Conservation (phyloP, 306 rosid species). For the Cicer arietinum region DNA sequence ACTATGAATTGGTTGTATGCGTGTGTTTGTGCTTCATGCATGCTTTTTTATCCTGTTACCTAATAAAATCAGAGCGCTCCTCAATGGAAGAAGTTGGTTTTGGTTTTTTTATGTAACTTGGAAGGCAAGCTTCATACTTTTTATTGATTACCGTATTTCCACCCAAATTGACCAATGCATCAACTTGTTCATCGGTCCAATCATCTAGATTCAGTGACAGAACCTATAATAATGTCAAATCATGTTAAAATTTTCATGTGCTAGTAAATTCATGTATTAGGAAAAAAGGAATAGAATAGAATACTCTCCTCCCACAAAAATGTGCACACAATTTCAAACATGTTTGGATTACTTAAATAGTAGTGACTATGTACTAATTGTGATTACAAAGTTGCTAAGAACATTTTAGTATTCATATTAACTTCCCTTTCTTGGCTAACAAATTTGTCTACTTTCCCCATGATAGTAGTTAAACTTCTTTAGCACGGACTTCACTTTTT, state of each 20-base stretch:
- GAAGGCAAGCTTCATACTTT: conserved; percentile 80
- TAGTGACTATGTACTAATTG: not conserved
- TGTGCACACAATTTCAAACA: not conserved
- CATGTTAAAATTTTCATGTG: conserved; percentile 31
- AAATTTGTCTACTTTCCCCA: not conserved
- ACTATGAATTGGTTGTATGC: not conserved
- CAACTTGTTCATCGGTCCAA: conserved; percentile 89
- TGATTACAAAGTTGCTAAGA: not conserved
- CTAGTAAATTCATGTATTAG: not conserved
- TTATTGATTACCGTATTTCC: conserved; percentile 75
- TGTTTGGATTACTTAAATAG: conserved; percentile 2
- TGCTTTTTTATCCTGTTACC: conserved; percentile 51
- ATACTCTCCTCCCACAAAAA: not conserved
- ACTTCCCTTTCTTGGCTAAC: not conserved
- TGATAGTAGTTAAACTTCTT: not conserved
- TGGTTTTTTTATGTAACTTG: conserved; percentile 62
- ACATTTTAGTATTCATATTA: not conserved
- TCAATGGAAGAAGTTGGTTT: conserved; percentile 72
- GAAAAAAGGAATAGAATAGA: conserved; percentile 18
- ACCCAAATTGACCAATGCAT: conserved; percentile 66
- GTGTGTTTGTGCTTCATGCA: not conserved
- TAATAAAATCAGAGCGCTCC: conserved; percentile 81
- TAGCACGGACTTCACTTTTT: not conserved
- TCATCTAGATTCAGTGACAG: conserved; percentile 88
- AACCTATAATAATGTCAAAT: conserved; percentile 60